A percentile compares a stretch with the other conserved stretches of the same genome.
Conservation (phyloP, 768 basidiomycete genomes). For the Serendipita indica region DNA sequence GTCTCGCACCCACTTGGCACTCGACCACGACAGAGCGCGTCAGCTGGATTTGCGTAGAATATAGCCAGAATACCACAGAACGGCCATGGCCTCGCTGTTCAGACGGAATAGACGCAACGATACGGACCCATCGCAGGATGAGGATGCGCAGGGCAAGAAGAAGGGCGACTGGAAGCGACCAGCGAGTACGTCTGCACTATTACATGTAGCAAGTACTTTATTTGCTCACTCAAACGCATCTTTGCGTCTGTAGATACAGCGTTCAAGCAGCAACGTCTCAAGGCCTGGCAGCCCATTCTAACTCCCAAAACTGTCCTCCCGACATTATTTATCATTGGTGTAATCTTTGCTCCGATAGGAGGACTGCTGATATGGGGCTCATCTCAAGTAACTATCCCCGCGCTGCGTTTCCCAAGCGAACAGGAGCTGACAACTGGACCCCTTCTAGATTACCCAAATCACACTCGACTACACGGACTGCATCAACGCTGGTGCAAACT, state of each 20-base stretch:
- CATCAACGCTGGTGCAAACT: constrained; percentile 42
- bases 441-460: constrained; percentile 70
- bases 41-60: too few species aligned
- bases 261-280: constrained; percentile 97
- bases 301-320: constrained; percentile 96
- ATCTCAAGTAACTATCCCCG: constrained; percentile 33
- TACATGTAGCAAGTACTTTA: constrained; percentile 9
- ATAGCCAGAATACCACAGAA: too few species aligned
- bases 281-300: constrained; percentile 99
- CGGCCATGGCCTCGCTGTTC: constrained; percentile 8
- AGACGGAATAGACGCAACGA: not conserved
- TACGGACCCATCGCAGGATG: constrained; percentile 10
- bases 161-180: constrained; percentile 77
- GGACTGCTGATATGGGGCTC: constrained; percentile 89
- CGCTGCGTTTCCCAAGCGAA: not conserved
- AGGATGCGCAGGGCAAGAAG: constrained; percentile 42
- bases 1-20: too few species aligned
- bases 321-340: constrained; percentile 85
- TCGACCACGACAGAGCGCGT: too few species aligned
- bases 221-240: constrained; percentile 15
- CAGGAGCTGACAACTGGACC: not conserved
- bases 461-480: constrained; percentile 92
- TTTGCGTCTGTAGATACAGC: constrained; percentile 59
- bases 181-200: constrained; percentile 44
- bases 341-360: constrained; percentile 93